Conservation (phyloP, 2,329 filamentous ascomycete species). For the Xylariaceae sp. region DNA sequence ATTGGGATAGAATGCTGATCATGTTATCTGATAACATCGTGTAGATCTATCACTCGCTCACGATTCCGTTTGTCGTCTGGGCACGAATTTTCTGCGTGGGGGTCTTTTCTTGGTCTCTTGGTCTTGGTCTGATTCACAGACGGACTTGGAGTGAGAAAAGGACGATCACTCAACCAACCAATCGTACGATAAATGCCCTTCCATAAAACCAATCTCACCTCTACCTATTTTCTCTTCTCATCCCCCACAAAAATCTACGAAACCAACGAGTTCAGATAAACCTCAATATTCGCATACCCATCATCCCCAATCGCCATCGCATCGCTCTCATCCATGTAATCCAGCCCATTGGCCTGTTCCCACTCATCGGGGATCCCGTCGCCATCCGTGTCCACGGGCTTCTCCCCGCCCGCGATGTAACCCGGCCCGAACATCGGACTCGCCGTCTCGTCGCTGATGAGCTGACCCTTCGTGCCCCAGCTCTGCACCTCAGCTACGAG, state of each 20-base stretch:
- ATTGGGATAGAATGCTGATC: neutral
- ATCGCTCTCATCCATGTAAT: conserved; percentile 21
- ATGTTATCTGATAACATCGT: too few relatives aligned
- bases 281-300: conserved; percentile 44
- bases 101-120: too few relatives aligned
- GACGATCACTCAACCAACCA: too few relatives aligned
- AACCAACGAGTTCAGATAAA: conserved; percentile 47
- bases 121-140: too few relatives aligned
- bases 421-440: conserved; percentile 37
- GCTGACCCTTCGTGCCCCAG: conserved; percentile 41
- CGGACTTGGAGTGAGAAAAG: too few relatives aligned
- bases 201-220: neutral
- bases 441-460: conserved; percentile 36
- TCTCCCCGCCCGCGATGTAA: conserved; percentile 35
- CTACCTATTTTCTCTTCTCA: neutral
- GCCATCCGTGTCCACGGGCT: conserved; percentile 40
- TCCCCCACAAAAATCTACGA: conserved; percentile 12
- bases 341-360: conserved; percentile 40
- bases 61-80: too few relatives aligned
- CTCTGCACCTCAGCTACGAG: conserved; percentile 41
- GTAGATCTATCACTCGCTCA: too few relatives aligned
- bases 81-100: neutral
- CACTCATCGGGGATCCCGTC: conserved; percentile 48
- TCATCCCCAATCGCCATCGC: conserved; percentile 37
- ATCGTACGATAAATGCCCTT: too few relatives aligned